Percentiles rank a stretch among this genome's conserved stretches.
These are phyloP conservation scores for Candida dajiaensis DNA, from an alignment of 805 yeast genomes.

Conservation along the genomic window DNA sequence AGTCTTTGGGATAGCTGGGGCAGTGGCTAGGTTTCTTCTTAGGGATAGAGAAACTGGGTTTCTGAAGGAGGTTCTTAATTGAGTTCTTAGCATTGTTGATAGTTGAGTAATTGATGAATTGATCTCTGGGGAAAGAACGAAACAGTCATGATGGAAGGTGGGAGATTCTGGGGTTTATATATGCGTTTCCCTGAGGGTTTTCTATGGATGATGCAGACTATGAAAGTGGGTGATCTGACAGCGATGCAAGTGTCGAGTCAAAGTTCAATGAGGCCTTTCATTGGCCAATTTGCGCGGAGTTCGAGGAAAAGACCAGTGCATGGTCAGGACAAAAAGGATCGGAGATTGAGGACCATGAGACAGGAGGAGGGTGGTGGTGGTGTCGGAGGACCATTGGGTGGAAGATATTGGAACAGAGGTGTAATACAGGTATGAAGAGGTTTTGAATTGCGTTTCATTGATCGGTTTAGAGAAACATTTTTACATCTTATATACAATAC, in stretches of 20 bases:
- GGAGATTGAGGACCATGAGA: background rate
- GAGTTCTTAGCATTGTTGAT: slow-evolving; percentile 20
- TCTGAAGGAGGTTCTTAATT: slow-evolving; percentile 15
- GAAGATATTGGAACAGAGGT: no score
- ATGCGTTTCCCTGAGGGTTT: background rate
- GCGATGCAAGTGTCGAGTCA: background rate
- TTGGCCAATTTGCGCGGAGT: background rate
- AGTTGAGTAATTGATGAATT: background rate
- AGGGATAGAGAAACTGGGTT: slow-evolving; percentile 13
- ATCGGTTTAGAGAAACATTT: no score
- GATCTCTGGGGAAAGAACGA: background rate
- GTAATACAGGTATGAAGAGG: no score
- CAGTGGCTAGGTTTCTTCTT: slow-evolving; percentile 24
- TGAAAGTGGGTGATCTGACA: background rate
- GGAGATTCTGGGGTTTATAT: slow-evolving; percentile 1
- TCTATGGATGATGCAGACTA: background rate
- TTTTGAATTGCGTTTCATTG: no score
- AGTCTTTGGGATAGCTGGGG: slow-evolving; percentile 36
- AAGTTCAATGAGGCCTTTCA: background rate
- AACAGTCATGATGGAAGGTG: no score
- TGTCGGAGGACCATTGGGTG: no score
- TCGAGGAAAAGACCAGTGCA: background rate
- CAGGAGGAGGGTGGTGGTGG: background rate
- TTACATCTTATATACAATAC: no score
- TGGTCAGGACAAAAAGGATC: background rate